phyloP scores from a whole-genome alignment of 1,284 basidiomycete genomes.

The Coniferiporia sulphurascens region DNA sequence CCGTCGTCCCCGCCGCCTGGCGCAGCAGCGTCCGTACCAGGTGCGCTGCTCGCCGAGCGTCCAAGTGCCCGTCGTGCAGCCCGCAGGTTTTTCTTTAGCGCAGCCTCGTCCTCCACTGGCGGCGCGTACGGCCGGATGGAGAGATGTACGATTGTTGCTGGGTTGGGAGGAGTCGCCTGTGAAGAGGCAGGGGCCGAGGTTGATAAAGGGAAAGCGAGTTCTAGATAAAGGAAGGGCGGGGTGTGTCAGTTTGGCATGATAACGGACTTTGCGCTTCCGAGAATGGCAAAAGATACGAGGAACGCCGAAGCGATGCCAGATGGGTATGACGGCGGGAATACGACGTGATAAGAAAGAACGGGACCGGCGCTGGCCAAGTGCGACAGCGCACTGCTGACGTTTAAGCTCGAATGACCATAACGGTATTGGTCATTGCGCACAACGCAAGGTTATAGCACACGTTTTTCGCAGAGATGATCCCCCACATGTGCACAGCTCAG shows the following conservation, averaged over 20 bases:
- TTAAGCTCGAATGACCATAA: background rate
- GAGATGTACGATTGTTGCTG: conserved; percentile 74
- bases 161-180: conserved; percentile 26
- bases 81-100: conserved; percentile 44
- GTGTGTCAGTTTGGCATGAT: background rate
- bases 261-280: background rate
- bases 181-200: conserved; percentile 9
- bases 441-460: background rate
- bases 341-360: too few relatives aligned
- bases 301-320: too few relatives aligned
- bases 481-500: conserved; percentile 9
- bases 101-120: conserved; percentile 43
- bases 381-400: too few relatives aligned
- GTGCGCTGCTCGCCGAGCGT: background rate
- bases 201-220: conserved; percentile 13
- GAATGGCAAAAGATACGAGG: too few relatives aligned
- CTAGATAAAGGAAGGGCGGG: background rate
- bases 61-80: conserved; percentile 5
- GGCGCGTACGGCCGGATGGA: conserved; percentile 66
- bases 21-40: background rate
- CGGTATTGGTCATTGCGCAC: conserved; percentile 3
- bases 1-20: conserved; percentile 21
- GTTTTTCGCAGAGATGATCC: background rate
- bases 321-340: too few relatives aligned
- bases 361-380: too few relatives aligned